A percentile compares a stretch with the other conserved stretches of the same genome.
phyloP scores from a whole-genome alignment of 441 rosid genomes.

The Rhodomyrtus psidioides region DNA sequence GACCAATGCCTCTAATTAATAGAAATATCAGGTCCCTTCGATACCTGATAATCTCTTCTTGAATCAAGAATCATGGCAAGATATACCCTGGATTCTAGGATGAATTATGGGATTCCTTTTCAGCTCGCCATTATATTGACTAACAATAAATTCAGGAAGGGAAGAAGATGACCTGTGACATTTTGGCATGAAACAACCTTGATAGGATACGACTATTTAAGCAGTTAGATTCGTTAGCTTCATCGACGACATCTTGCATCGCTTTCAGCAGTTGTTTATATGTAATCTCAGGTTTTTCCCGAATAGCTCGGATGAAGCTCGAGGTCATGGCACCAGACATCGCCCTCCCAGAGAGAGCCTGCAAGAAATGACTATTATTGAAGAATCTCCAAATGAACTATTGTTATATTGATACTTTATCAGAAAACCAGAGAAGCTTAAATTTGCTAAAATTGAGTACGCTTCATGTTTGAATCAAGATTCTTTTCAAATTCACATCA shows the following conservation, averaged over 20 bases:
- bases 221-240: conserved; percentile 16
- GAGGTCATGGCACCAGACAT: conserved; percentile 49
- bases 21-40: not conserved
- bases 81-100: not conserved
- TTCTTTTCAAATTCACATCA: not conserved
- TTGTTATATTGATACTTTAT: not conserved
- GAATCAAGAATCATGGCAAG: not conserved
- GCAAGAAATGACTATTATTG: not conserved
- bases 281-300: conserved; percentile 6
- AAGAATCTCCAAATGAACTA: not conserved
- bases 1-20: not conserved
- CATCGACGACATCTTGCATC: conserved; percentile 18
- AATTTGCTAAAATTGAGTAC: not conserved
- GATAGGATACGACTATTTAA: conserved; percentile 1
- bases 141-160: not conserved
- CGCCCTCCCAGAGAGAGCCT: conserved; percentile 30
- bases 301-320: conserved; percentile 18
- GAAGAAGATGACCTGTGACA: conserved; percentile 27
- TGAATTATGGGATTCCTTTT: not conserved
- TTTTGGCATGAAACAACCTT: conserved; percentile 3
- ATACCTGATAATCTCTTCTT: not conserved
- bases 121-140: not conserved
- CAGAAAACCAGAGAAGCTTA: not conserved
- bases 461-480: not conserved
- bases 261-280: conserved; percentile 28